Evolutionary conservation across 2,329 filamentous ascomycete genomes (phyloP).

Genomic region (Botrytis fabae): DNA sequence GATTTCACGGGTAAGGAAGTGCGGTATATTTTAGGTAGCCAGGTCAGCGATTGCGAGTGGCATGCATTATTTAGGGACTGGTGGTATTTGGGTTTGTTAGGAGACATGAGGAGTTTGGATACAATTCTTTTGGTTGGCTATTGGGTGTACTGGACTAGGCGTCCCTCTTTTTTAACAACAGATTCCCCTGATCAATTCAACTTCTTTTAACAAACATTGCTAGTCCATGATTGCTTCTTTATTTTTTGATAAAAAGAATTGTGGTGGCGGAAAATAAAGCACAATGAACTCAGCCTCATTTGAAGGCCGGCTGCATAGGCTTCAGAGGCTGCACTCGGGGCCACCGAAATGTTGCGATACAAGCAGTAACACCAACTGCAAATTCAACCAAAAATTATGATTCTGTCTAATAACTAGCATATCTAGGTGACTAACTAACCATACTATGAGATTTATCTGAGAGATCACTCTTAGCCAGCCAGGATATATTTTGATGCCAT

Average conservation of each 20-base stretch:
- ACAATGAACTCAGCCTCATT: conserved; percentile 10
- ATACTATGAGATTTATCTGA: not conserved
- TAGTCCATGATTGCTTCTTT: not conserved
- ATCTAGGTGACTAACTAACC: no score
- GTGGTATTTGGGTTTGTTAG: conserved; percentile 15
- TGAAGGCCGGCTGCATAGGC: not conserved
- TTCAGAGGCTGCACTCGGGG: conserved; percentile 13
- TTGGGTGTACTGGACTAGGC: conserved; percentile 1
- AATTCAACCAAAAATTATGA: not conserved
- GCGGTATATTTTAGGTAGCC: conserved; percentile 10
- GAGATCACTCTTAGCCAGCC: not conserved
- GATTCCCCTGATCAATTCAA: conserved; percentile 2
- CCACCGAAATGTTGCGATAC: conserved; percentile 7
- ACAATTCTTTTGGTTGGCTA: conserved; percentile 1
- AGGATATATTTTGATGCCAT: not conserved
- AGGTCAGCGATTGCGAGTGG: conserved; percentile 8
- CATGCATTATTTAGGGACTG: not conserved
- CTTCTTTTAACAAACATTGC: not conserved
- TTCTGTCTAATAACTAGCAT: not conserved
- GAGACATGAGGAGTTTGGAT: conserved; percentile 15
- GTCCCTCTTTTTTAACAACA: conserved; percentile 5
- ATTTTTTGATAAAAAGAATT: not conserved
- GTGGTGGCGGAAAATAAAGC: not conserved
- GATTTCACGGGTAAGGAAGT: conserved; percentile 2
- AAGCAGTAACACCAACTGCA: conserved; percentile 11